These are phyloP conservation scores for Nicotiana paniculata DNA, from an alignment of 257 asterid species.

Conservation along the genomic window DNA sequence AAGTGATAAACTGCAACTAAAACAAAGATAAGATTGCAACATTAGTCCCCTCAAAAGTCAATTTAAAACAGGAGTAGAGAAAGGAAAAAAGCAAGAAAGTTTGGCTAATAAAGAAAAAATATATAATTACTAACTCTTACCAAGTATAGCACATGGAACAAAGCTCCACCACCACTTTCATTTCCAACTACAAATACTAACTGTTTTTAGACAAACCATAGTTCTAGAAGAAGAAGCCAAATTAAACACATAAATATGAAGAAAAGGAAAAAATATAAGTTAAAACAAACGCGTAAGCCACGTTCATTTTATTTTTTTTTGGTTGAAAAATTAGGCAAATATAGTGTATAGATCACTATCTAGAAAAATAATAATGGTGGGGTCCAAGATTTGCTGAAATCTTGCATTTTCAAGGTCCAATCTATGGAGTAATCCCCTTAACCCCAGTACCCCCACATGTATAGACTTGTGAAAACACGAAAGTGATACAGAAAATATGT, in stretches of 20 bases:
- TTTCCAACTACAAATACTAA: not conserved
- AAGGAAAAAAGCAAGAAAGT: constrained; percentile 7
- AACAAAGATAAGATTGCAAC: constrained; percentile 9
- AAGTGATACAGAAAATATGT: not conserved
- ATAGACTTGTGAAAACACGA: constrained; percentile 1
- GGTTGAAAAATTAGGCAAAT: not conserved
- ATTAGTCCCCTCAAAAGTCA: constrained; percentile 28
- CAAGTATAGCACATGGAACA: constrained; percentile 36
- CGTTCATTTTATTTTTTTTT: not conserved
- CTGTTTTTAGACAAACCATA: constrained; percentile 18
- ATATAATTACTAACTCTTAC: constrained; percentile 26
- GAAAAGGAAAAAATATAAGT: not conserved
- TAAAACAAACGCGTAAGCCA: not conserved
- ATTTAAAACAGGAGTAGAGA: constrained; percentile 17
- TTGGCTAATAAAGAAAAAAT: not conserved
- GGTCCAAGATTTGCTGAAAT: constrained; percentile 8
- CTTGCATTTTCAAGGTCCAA: constrained; percentile 12
- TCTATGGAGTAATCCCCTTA: not conserved
- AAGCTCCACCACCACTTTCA: constrained; percentile 25
- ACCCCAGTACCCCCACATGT: not conserved
- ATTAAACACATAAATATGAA: constrained; percentile 5
- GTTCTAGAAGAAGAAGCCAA: constrained; percentile 8
- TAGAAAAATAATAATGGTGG: not conserved
- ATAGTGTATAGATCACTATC: not conserved
- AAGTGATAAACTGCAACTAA: constrained; percentile 11